Percentiles rank a stretch among this genome's conserved stretches.
Conservation (phyloP, 176 grass and related monocot genomes). For the Aegilops speltoides region DNA sequence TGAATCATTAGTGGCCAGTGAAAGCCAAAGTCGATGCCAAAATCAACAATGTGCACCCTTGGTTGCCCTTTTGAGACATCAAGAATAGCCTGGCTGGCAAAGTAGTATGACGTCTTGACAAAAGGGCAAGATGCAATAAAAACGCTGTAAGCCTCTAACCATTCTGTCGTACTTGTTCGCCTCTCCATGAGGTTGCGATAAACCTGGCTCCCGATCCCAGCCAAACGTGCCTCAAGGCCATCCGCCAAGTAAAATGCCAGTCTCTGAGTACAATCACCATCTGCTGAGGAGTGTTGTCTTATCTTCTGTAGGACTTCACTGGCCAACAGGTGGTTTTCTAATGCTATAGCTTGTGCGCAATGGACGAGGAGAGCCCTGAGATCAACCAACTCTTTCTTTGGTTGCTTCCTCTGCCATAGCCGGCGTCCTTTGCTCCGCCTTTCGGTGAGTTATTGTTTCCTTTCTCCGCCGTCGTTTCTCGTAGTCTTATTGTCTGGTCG, state of each 20-base stretch:
- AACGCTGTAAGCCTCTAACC: slow-evolving; percentile 32
- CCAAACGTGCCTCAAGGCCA: not conserved
- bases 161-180: not conserved
- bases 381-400: slow-evolving; percentile 25
- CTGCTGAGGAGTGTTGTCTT: too few species aligned
- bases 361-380: slow-evolving; percentile 40
- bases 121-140: slow-evolving; percentile 36
- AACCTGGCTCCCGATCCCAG: slow-evolving; percentile 39
- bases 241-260: too few species aligned
- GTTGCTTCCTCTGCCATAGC: slow-evolving; percentile 28
- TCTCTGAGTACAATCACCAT: too few species aligned
- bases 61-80: slow-evolving; percentile 25
- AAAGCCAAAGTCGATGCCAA: slow-evolving; percentile 56
- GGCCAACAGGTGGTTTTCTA: too few species aligned
- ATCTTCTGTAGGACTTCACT: too few species aligned
- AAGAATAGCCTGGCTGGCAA: slow-evolving; percentile 55
- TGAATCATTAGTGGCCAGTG: slow-evolving; percentile 62
- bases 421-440: not conserved
- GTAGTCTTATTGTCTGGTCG: slow-evolving; percentile 18
- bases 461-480: slow-evolving; percentile 35
- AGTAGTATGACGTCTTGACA: slow-evolving; percentile 33
- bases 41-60: slow-evolving; percentile 65
- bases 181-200: slow-evolving; percentile 27
- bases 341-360: too few species aligned
- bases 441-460: slow-evolving; percentile 14